These are phyloP conservation scores for Wallacemonas sp. DNA, from an alignment of 208 protist genomes.

Conservation along the genomic window DNA sequence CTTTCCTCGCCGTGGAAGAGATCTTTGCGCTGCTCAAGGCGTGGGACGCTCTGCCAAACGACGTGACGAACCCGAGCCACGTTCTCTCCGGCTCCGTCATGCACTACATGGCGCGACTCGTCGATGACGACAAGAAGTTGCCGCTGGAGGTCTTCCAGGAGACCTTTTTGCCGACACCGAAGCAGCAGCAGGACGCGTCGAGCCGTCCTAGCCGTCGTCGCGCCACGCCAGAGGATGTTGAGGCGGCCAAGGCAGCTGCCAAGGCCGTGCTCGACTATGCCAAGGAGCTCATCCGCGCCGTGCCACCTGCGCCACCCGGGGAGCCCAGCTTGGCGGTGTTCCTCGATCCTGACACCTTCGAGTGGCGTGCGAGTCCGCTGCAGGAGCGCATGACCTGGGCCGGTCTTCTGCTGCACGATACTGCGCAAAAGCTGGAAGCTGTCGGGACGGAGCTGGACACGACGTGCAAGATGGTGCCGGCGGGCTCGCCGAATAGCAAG, in stretches of 20 bases:
- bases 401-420: slow-evolving; percentile 11
- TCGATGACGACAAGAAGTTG: slow-evolving; percentile 7
- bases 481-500: neutral
- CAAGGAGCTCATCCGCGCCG: neutral
- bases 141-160: neutral
- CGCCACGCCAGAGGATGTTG: neutral
- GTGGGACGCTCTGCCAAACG: neutral
- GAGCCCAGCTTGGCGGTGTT: neutral
- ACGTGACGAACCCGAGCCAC: neutral
- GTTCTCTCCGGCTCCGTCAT: slow-evolving; percentile 15
- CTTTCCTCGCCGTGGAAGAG: neutral
- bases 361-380: slow-evolving; percentile 6
- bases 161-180: slow-evolving; percentile 3
- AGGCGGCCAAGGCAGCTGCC: neutral
- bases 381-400: slow-evolving; percentile 12
- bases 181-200: neutral
- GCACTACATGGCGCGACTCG: neutral
- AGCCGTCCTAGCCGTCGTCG: neutral
- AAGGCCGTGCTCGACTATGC: neutral
- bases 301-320: neutral
- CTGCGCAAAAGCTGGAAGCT: slow-evolving; percentile 14
- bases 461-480: neutral
- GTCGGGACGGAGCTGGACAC: slow-evolving; percentile 7
- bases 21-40: slow-evolving; percentile 7
- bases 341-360: neutral